Evolutionary conservation across 148 eudicot species (phyloP).

Genomic region (Polygonum maritimum): DNA sequence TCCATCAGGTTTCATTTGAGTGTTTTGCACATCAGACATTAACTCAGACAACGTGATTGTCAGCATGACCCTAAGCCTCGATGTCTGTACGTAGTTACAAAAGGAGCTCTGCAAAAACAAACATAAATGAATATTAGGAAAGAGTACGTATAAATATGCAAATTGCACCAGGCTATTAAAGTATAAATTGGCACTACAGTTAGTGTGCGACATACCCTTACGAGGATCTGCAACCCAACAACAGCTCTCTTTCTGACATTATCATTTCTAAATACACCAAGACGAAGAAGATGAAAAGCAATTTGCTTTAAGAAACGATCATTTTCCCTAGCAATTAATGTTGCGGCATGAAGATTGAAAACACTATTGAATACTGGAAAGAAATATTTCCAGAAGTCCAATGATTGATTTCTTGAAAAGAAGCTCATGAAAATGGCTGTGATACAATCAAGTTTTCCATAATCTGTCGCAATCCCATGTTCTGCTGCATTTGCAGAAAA

Average conservation of each 20-base stretch:
- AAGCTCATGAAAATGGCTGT: conserved; percentile 81
- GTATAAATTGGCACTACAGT: background rate
- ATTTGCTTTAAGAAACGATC: conserved; percentile 96
- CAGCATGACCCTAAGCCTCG: conserved; percentile 86
- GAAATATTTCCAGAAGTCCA: conserved; percentile 77
- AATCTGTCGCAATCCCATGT: conserved; percentile 83
- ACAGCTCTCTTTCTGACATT: conserved; percentile 82
- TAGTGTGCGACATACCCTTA: conserved; percentile 50
- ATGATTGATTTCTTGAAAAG: conserved; percentile 85
- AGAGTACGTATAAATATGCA: background rate
- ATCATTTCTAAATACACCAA: conserved; percentile 87
- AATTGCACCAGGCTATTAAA: background rate
- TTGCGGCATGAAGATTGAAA: conserved; percentile 83
- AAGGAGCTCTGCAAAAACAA: conserved; percentile 77
- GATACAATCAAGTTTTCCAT: conserved; percentile 95
- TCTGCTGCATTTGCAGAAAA: conserved; percentile 77
- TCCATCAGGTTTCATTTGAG: conserved; percentile 96
- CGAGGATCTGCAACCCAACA: conserved; percentile 90
- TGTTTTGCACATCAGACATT: conserved; percentile 98
- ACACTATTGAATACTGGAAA: conserved; percentile 77
- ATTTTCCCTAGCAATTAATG: conserved; percentile 92
- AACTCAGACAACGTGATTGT: conserved; percentile 94
- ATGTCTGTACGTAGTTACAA: conserved; percentile 70
- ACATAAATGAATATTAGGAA: background rate
- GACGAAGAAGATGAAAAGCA: conserved; percentile 97